A percentile compares a stretch with the other conserved stretches of the same genome.
phyloP scores from a whole-genome alignment of 495 filamentous ascomycete species.

The Aspergillus taichungensis region DNA sequence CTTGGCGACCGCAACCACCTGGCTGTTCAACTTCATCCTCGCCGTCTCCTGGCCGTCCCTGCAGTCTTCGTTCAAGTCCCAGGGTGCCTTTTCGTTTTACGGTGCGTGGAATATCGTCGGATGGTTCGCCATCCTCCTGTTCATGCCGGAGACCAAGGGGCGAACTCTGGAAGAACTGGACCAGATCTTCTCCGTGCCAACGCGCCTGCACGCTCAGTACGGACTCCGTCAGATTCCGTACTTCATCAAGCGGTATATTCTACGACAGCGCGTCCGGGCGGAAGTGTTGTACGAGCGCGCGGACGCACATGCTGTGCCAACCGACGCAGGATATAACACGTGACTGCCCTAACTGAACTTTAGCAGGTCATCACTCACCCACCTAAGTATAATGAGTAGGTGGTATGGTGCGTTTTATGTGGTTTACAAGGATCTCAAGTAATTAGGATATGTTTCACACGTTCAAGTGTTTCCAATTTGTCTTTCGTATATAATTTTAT shows the following conservation, averaged over 20 bases:
- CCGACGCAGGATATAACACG: constrained; percentile 20
- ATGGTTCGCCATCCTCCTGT: constrained; percentile 58
- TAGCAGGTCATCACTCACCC: no score
- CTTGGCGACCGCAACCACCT: constrained; percentile 59
- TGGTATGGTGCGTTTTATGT: no score
- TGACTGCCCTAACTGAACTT: no score
- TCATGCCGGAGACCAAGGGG: constrained; percentile 58
- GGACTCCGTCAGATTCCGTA: constrained; percentile 39
- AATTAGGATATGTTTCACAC: background rate
- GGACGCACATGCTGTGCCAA: constrained; percentile 8
- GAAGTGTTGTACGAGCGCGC: constrained; percentile 35
- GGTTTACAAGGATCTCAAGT: no score
- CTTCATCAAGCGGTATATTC: constrained; percentile 39
- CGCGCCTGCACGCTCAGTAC: constrained; percentile 36
- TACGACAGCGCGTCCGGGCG: constrained; percentile 23
- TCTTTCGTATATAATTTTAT: background rate
- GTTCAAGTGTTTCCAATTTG: background rate
- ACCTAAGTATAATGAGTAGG: no score
- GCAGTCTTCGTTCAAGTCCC: constrained; percentile 38
- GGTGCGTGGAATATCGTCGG: constrained; percentile 55
- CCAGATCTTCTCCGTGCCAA: constrained; percentile 45
- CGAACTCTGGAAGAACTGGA: constrained; percentile 41
- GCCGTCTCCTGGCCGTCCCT: constrained; percentile 58
- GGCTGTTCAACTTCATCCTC: constrained; percentile 59
- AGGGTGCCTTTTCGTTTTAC: constrained; percentile 52